Base-by-base conservation (phyloP, 805 yeast species). In the Metschnikowia cerradonensis region DNA sequence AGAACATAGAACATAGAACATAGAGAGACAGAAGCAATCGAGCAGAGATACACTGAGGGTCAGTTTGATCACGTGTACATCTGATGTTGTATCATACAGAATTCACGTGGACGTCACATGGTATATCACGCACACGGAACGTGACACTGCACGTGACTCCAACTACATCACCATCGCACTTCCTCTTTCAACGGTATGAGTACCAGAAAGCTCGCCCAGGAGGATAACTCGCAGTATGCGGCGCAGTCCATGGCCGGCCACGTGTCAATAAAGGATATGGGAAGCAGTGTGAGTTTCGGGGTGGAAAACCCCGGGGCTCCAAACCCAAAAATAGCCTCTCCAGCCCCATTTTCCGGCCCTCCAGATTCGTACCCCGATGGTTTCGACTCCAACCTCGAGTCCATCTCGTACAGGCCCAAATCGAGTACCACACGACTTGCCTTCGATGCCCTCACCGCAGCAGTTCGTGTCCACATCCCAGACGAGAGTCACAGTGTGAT, bases 401-500 rank as follows among this genome's bases (percentile, higher is more conserved):
- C 74, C 19, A 66, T 85, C 33, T 70, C 73, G 6, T 90, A 90
- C 63, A 71, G 75, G 34, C 96, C 96, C 0, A 75, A 80, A 6
- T 76, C 80, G 3, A 76, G 74, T 11, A 77, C 75, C 17, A 83
- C 82, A 14, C 65, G 73, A 2, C 72, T 70, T 31, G 64, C 72
- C 0, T 86, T 83, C 63, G 85, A 82, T 40, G 63, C 72, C 40
- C 72, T 90, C n/a, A 67, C 86, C 52, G 65, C 78, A 0, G 81
- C 88, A 82, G 79, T 87, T 3, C 64, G 69, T 2, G 70, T 74
- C 15, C 67, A 87, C 37, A 86, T 84, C 11, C 75, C 73, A 45
- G 97, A 90, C 63, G 80, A 88, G n/a, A 81, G 91, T 7, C 90
- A 86, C 50, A 88, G 82, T 40, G 79, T 83, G 1, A 75, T 90